Evolutionary conservation across 148 eudicot genomes (phyloP), one percentile per base, ranked within the genome.

Genomic region (Linanthus parryae): DNA sequence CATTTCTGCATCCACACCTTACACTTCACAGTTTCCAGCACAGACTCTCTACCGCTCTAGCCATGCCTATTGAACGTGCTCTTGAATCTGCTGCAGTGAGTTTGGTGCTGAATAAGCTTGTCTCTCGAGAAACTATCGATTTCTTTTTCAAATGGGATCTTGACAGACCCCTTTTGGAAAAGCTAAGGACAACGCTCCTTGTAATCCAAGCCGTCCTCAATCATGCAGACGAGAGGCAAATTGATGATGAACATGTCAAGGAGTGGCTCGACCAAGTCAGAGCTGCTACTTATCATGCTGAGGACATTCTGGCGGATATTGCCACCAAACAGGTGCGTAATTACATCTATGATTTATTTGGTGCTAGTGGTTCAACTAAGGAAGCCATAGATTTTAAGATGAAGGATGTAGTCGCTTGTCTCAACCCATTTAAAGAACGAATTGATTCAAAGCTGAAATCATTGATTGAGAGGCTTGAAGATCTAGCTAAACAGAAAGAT

Each of bases 181-280:
- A n/a, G n/a, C n/a, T n/a, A n/a, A n/a, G n/a, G n/a, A n/a, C n/a
- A n/a, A n/a, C n/a, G n/a, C n/a, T n/a, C n/a, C n/a, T n/a, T n/a
- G n/a, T n/a, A n/a, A n/a, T n/a, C n/a, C n/a, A n/a, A n/a, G 61
- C 61, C 2, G 52, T 64, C 47, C 48, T 59, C n/a, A 44, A 44
- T n/a, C 63, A 50, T 34, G 63, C 70, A 30, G 62, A 65, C 34
- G 48, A 57, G 70, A 65, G 43, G 52, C 63, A 57, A 47, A 40
- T 24, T 11, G 25, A 28, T 19, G 15, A 65, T 26, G 23, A 29
- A 9, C 25, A 51, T 2, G 44, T 58, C 6, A 30, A 48, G 25
- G 24, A 21, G 25, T 54, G 53, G 44, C 31, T 54, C 1, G 73
- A 51, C 31, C 38, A 29, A 54, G 58, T 68, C 9, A 36, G 28